A percentile compares a stretch with the other conserved stretches of the same genome.
phyloP scores from a whole-genome alignment of 176 grass and related monocot species.

The Rhipidocladum racemiflorum region DNA sequence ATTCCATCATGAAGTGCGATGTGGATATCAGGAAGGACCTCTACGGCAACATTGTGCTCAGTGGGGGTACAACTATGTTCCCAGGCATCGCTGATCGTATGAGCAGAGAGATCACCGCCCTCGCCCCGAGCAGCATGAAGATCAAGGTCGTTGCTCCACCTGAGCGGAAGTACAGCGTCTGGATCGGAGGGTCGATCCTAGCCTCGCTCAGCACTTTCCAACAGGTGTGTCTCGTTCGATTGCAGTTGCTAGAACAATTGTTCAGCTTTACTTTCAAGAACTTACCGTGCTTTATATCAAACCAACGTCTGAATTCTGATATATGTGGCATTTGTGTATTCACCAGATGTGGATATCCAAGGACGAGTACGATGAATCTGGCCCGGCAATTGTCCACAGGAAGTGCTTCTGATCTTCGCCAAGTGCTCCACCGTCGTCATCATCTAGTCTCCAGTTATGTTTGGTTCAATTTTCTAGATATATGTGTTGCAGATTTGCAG shows the following conservation, averaged over 20 bases:
- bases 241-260: neutral
- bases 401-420: constrained; percentile 56
- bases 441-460: constrained; percentile 23
- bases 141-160: constrained; percentile 67
- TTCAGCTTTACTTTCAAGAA: neutral
- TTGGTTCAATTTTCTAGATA: constrained; percentile 28
- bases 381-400: constrained; percentile 71
- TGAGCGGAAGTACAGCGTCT: constrained; percentile 77
- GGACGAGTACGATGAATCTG: constrained; percentile 69
- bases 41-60: constrained; percentile 77
- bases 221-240: constrained; percentile 36
- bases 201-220: constrained; percentile 82
- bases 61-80: constrained; percentile 86
- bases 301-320: constrained; percentile 11
- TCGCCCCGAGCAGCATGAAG: constrained; percentile 72
- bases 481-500: constrained; percentile 46
- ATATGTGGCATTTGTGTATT: neutral
- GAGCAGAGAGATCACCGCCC: constrained; percentile 80
- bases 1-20: constrained; percentile 92
- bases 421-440: neutral
- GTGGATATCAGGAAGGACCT: constrained; percentile 83
- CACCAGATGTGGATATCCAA: constrained; percentile 78
- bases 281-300: neutral
- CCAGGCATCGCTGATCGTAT: constrained; percentile 76
- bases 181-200: constrained; percentile 73